Base-by-base conservation (phyloP, 768 basidiomycete species). In the Dendrothele bispora region DNA sequence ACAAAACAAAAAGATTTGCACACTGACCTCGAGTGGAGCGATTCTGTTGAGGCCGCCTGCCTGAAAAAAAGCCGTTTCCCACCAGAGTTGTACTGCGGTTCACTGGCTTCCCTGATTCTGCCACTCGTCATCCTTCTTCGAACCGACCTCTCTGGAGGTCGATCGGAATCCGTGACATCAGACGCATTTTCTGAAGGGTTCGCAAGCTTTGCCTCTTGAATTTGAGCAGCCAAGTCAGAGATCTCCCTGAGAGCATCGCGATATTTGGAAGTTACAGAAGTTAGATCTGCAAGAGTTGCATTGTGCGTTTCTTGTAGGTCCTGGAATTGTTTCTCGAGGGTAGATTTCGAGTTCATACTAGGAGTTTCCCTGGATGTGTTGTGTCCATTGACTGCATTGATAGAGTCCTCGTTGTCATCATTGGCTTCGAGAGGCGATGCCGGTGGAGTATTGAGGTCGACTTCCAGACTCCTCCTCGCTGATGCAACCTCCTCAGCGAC, bases 161-260 rank as follows among this genome's bases (percentile, higher is more conserved):
- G 64, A 46, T 86, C 86, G 21, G 71, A 63, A 40, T 82, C 80
- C 6, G 56, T 48, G 20, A 69, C 61, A 32, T 70, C 59, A 17
- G 62, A 21, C 14, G 45, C 36, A 20, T 38, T 55, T 45, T 71
- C 72, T 93, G 50, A 88, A 7, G 77, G 63, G 52, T 77, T 80
- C 56, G 73, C 78, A 37, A 93, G 79, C 57, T 86, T 91, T 7
- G 83, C 79, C 61, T 95, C 95, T 59, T 94, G 83, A 26, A 95
- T 84, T 64, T 97, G 92, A n/a, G 84, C 79, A 15, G 87, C 86
- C 32, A 99, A 79, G 57, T 95, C 92, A n/a, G 88, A 88, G 49
- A 99, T 95, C 65, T 95, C 91, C 40, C 82, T 80, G 25, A 98
- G 76, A 15, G 95, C 90, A 50, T 95, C 89, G 25, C 84, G 84